Base-by-base conservation (phyloP, 257 asterid species). In the Primulina huaijiensis region DNA sequence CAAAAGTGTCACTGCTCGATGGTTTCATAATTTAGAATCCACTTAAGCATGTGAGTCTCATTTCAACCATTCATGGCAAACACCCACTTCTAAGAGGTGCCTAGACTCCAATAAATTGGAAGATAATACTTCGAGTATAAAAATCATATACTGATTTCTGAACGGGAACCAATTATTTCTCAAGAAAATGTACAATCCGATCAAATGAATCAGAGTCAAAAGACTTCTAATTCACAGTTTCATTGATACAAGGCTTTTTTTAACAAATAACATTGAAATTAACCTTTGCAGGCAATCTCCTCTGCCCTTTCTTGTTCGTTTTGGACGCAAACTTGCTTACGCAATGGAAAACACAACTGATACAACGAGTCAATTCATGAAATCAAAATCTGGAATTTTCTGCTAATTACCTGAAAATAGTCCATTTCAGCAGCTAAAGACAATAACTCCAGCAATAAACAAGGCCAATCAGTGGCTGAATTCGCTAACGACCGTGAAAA, bases 401-500 rank as follows among this genome's bases (percentile, higher is more conserved):
- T 61, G 52, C 46, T n/a, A 60, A 58, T 67, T 79, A 92, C 98
- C 98, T 93, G 99, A 83, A 93, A 93, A 71, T 87, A 82, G 80
- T 86, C 96, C 74, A 89, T 79, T 75, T 90, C 96, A 60, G 99
- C 96, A 34, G 97, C 92, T 52, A 84, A 78, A 60, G 97, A 93
- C 82, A 93, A 81, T 62, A 93, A 74, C 81, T 93, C 99, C 64
- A 93, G 77, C 88, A 93, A 86, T 78, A 93, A 86, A 77, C 87
- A 86, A 63, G 97, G 95, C 97, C 97, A 93, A 76, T 93, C 97
- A 8, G 99, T 93, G 38, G 99, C 94, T 8, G 99, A 88, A 80
- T 87, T 83, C 8, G 90, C 94, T 61, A 93, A 79, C 38, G 96
- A 76, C 77, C 97, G 83, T 4, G 99, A 93, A 82, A 90, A 90